phyloP scores from a whole-genome alignment of 192 early-diverging fungal species.

The Ambispora gerdemannii region DNA sequence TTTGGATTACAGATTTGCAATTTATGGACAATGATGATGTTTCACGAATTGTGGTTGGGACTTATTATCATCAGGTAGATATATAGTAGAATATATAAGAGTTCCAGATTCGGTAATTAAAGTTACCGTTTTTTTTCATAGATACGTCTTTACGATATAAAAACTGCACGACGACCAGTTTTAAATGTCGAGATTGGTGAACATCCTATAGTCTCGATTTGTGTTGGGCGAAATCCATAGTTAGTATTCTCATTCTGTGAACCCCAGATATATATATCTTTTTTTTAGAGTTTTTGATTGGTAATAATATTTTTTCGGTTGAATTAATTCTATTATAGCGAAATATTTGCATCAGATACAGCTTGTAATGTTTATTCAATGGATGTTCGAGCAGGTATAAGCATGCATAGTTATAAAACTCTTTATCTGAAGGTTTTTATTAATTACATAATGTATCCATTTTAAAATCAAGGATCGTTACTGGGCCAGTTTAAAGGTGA shows the following conservation, averaged over 20 bases:
- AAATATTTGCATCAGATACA: constrained; percentile 66
- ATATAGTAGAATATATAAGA: neutral
- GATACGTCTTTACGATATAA: constrained; percentile 84
- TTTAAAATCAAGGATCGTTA: neutral
- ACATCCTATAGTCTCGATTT: constrained; percentile 59
- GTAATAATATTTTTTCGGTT: neutral
- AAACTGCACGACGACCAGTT: constrained; percentile 63
- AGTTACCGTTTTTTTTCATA: constrained; percentile 36
- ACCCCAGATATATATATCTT: neutral
- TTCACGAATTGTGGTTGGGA: constrained; percentile 60
- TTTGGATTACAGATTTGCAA: constrained; percentile 84
- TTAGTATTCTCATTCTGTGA: neutral
- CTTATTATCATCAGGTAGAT: constrained; percentile 63
- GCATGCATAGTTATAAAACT: neutral
- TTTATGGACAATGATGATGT: constrained; percentile 60
- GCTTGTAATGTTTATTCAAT: constrained; percentile 58
- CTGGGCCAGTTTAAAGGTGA: constrained; percentile 62
- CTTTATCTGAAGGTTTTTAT: neutral
- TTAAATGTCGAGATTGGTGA: constrained; percentile 64
- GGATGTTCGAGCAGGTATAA: constrained; percentile 55
- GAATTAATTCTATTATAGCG: constrained; percentile 29
- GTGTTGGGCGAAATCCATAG: constrained; percentile 43
- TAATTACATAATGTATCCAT: neutral
- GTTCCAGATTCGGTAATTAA: too few species aligned
- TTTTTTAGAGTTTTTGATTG: neutral